Percentiles rank a stretch among this genome's conserved stretches.
These are phyloP conservation scores for Botrytis sinoallii DNA, from an alignment of 2,329 filamentous ascomycete genomes.

Conservation along the genomic window DNA sequence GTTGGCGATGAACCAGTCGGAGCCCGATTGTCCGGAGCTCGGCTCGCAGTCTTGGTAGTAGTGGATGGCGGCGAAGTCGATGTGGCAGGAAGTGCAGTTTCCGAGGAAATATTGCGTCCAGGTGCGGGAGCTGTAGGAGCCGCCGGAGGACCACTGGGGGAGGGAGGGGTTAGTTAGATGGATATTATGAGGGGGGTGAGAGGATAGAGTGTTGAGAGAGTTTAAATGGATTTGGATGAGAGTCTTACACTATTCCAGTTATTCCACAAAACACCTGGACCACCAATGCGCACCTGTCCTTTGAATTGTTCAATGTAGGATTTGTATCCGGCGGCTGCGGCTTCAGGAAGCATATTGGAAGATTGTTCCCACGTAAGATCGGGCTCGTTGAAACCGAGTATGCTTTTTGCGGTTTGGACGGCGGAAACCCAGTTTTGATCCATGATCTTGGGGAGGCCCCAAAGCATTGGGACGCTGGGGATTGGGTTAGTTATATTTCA, in stretches of 20 bases:
- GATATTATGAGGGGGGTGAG: no score
- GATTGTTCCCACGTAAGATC: constrained; percentile 52
- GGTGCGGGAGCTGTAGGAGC: constrained; percentile 39
- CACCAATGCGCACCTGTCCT: constrained; percentile 42
- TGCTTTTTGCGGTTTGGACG: constrained; percentile 51
- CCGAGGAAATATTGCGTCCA: constrained; percentile 44
- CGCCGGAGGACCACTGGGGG: constrained; percentile 32
- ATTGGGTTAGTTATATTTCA: background rate
- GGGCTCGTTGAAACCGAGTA: constrained; percentile 69
- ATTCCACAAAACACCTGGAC: constrained; percentile 43
- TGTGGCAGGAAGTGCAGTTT: constrained; percentile 41
- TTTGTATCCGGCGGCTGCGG: constrained; percentile 42
- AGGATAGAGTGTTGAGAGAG: background rate
- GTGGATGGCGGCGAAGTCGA: constrained; percentile 46
- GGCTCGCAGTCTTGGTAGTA: constrained; percentile 43
- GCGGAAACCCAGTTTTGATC: constrained; percentile 48
- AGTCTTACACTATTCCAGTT: constrained; percentile 14
- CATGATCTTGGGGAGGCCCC: constrained; percentile 48
- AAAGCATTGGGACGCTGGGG: constrained; percentile 59
- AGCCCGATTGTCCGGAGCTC: constrained; percentile 30
- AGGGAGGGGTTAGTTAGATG: constrained; percentile 32
- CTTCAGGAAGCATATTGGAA: constrained; percentile 44
- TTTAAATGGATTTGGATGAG: no score
- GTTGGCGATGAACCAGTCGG: constrained; percentile 44
- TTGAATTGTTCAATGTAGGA: constrained; percentile 44